Conservation (phyloP, 768 basidiomycete genomes). For the Boletus bicolor region DNA sequence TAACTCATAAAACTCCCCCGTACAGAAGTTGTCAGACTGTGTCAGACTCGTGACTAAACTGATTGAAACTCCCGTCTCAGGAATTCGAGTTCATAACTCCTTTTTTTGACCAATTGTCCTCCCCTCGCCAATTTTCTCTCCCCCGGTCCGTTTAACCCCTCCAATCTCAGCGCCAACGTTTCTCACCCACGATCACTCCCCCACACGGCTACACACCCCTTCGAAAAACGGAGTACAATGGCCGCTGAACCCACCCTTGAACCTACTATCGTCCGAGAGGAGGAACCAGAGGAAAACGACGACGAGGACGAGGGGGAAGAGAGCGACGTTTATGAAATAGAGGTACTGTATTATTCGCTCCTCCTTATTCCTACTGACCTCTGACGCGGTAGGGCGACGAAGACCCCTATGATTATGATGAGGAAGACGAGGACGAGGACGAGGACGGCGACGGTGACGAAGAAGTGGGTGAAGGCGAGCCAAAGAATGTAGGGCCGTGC, state of each 20-base stretch:
- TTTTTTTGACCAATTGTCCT: not conserved
- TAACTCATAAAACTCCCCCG: not conserved
- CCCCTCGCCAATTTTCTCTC: not conserved
- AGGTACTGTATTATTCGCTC: slow-evolving; percentile 16
- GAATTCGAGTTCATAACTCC: not conserved
- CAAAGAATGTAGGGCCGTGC: slow-evolving; percentile 12
- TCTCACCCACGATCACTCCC: slow-evolving; percentile 5
- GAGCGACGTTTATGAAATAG: slow-evolving; percentile 25
- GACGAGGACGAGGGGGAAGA: slow-evolving; percentile 20
- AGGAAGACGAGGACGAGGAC: slow-evolving; percentile 12
- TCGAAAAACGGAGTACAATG: slow-evolving; percentile 15
- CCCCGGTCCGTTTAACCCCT: slow-evolving; percentile 11
- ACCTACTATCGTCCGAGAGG: not conserved
- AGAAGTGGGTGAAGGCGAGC: not conserved
- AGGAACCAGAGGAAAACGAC: slow-evolving; percentile 4
- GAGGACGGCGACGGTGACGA: slow-evolving; percentile 17
- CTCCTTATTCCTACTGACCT: not conserved
- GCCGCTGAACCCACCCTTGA: slow-evolving; percentile 19
- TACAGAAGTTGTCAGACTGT: slow-evolving; percentile 2
- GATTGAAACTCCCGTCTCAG: not conserved
- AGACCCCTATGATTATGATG: not conserved
- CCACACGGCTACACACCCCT: not conserved
- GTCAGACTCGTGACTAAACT: not conserved
- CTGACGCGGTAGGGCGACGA: slow-evolving; percentile 18
- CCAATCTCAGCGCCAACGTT: slow-evolving; percentile 1